phyloP scores from a whole-genome alignment of 176 grass and related monocot species.

The Triticum aestivum region DNA sequence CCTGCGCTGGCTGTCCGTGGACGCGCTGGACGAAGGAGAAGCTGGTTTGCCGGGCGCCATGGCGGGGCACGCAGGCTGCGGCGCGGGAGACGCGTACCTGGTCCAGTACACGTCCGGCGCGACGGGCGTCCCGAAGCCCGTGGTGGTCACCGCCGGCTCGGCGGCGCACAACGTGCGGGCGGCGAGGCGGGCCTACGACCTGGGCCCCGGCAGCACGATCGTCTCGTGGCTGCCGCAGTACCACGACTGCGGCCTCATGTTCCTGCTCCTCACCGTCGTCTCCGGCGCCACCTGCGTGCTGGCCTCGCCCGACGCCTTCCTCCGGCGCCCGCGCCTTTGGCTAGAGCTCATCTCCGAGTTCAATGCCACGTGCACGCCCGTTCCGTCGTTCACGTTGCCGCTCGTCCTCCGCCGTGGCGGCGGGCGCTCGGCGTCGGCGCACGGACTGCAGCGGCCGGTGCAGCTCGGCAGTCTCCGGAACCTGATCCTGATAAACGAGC shows the following conservation, averaged over 20 bases:
- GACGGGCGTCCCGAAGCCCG: constrained; percentile 52
- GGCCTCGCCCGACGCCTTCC: constrained; percentile 32
- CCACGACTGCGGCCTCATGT: constrained; percentile 75
- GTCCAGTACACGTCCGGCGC: constrained; percentile 72
- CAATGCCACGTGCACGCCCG: constrained; percentile 53
- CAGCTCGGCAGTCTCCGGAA: constrained; percentile 53
- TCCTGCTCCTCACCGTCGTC: constrained; percentile 62
- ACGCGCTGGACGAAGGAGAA: constrained; percentile 4
- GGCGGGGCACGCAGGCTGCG: constrained; percentile 11
- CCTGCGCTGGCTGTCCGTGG: constrained; percentile 43
- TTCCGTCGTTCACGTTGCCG: constrained; percentile 56
- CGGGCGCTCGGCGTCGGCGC: background rate
- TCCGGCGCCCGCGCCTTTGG: constrained; percentile 47
- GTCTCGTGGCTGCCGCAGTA: constrained; percentile 67
- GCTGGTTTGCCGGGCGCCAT: background rate
- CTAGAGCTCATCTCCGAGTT: constrained; percentile 62
- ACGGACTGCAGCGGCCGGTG: background rate
- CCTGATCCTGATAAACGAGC: constrained; percentile 66
- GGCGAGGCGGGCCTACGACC: constrained; percentile 56
- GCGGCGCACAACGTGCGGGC: constrained; percentile 47
- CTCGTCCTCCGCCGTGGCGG: constrained; percentile 39
- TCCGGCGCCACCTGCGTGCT: constrained; percentile 53
- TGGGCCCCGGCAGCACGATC: constrained; percentile 38
- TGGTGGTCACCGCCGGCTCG: constrained; percentile 48
- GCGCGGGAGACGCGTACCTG: constrained; percentile 32